A percentile compares a stretch with the other conserved stretches of the same genome.
These are phyloP conservation scores for Rhodotorula sp. DNA, from an alignment of 1,284 basidiomycete genomes.

Conservation along the genomic window DNA sequence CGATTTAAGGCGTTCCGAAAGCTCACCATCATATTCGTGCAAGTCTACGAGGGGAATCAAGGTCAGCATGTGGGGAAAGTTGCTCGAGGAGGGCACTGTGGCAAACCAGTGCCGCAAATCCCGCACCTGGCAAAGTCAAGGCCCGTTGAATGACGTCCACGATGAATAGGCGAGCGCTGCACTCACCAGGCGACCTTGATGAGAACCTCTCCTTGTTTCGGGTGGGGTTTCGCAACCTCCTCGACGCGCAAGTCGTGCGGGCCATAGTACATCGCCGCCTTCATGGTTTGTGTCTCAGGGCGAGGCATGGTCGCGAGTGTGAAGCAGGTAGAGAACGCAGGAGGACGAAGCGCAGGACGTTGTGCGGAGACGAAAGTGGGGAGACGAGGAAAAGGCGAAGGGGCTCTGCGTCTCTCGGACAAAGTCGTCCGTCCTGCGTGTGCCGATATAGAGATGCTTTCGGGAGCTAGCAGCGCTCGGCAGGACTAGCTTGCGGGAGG, in stretches of 20 bases:
- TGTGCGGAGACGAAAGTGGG: too few relatives aligned
- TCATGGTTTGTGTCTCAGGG: conserved; percentile 4
- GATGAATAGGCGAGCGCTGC: neutral
- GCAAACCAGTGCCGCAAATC: conserved; percentile 32
- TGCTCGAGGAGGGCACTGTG: too few relatives aligned
- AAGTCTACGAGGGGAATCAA: conserved; percentile 38
- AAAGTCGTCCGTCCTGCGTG: too few relatives aligned
- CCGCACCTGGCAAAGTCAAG: neutral
- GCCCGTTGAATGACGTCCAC: neutral
- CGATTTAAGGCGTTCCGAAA: accelerated
- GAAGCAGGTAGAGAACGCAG: too few relatives aligned
- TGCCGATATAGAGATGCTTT: too few relatives aligned
- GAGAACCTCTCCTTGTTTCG: conserved; percentile 43
- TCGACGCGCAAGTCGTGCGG: conserved; percentile 49
- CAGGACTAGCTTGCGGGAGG: too few relatives aligned
- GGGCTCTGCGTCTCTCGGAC: too few relatives aligned
- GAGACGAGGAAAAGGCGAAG: too few relatives aligned
- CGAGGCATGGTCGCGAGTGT: neutral
- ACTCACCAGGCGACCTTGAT: conserved; percentile 47
- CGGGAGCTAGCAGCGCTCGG: too few relatives aligned
- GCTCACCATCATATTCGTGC: conserved; percentile 42
- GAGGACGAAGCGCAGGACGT: too few relatives aligned
- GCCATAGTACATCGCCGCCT: conserved; percentile 49
- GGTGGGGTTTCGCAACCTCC: conserved; percentile 45
- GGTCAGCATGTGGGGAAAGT: neutral